Evolutionary conservation across 257 asterid genomes (phyloP), one percentile per base, ranked within the genome.

Genomic region (Oldenlandia corymbosa): DNA sequence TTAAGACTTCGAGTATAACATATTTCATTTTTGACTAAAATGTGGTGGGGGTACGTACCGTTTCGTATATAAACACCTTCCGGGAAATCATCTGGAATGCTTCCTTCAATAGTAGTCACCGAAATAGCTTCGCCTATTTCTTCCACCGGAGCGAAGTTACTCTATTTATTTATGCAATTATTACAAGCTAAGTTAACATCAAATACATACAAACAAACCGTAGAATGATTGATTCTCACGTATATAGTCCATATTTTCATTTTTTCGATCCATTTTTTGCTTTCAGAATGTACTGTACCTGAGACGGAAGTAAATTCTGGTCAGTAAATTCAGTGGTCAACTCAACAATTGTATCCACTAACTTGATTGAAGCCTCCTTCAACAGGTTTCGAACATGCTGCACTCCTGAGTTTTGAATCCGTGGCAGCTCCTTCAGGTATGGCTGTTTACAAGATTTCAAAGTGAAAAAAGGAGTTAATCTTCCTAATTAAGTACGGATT

Each of bases 81-180:
- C 0, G 87, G 90, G 67, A 86, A 86, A 71, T 78, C 83, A 66
- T 75, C 20, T 1, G 91, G 87, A 48, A 86, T 81, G 2, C 55
- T 52, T 8, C 94, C 90, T 10, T 76, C 64, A 23, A 76, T 26
- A 17, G 57, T 61, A 10, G 58, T 60, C 18, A 67, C 81, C 14
- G 1, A 11, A 12, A 74, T 71, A 2, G 78, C 68, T 66, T 69
- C 76, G 24, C 70, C 88, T 4, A 74, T 78, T 76, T 81, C 88
- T 63, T 81, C 88, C 4, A 81, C 88, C 1, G 91, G 91, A 65
- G 83, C 84, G 68, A 80, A 81, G 57, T 84, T 84, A 64, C 79
- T 78, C 88, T 34, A 34, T 4, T n/a, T n/a, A n/a, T 34, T 9
- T 9, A 34, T 9, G 9, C 39, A 34, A 3, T 34, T 9, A 34